Evolutionary conservation across 2,329 filamentous ascomycete genomes (phyloP).

Genomic region (Chaetomiaceae sp.): DNA sequence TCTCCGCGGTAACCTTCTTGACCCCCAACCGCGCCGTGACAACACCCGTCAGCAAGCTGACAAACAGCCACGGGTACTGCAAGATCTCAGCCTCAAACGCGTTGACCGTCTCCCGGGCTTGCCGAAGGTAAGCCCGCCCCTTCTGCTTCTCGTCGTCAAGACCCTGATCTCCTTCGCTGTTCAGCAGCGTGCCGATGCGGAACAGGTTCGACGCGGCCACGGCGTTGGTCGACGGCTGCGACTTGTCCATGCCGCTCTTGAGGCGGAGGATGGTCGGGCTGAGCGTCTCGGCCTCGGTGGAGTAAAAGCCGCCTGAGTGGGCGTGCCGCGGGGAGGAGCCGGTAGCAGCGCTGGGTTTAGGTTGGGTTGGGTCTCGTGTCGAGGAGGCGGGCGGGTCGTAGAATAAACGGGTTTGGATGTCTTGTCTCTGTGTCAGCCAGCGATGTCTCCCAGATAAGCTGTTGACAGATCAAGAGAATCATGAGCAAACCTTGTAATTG

Average conservation of each 20-base stretch:
- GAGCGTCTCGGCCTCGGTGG: conserved; percentile 54
- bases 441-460: neutral
- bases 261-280: conserved; percentile 70
- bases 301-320: conserved; percentile 63
- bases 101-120: conserved; percentile 67
- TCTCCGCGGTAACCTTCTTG: conserved; percentile 6
- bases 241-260: conserved; percentile 92
- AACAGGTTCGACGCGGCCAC: conserved; percentile 84
- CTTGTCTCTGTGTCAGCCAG: conserved; percentile 32
- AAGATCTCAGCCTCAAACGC: conserved; percentile 89
- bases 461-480: neutral
- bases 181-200: conserved; percentile 64
- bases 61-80: conserved; percentile 89
- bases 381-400: conserved; percentile 53
- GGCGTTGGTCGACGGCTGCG: conserved; percentile 84
- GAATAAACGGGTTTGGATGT: conserved; percentile 69
- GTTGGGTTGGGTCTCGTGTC: conserved; percentile 14
- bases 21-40: conserved; percentile 67
- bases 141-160: no score
- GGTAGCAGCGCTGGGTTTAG: conserved; percentile 18
- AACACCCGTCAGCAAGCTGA: conserved; percentile 68
- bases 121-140: conserved; percentile 43
- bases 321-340: conserved; percentile 27
- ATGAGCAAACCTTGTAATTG: conserved; percentile 61
- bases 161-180: conserved; percentile 41